phyloP scores from a whole-genome alignment of 192 early-diverging fungal genomes.

The Oehlia diaphana region DNA sequence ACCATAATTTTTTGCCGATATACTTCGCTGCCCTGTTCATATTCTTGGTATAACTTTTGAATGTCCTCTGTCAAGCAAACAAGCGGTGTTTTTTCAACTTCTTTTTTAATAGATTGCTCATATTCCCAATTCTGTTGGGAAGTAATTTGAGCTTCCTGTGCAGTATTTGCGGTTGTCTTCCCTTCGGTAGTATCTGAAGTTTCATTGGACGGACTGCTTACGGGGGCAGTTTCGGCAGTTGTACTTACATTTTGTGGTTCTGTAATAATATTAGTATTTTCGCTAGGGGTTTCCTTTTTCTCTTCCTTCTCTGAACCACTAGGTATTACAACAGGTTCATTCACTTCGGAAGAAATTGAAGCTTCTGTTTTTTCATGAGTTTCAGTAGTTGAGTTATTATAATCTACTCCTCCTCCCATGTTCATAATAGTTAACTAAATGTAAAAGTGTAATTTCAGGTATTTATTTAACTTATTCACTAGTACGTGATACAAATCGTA shows the following conservation, averaged over 20 bases:
- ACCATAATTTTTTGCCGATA: conserved; percentile 57
- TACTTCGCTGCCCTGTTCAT: conserved; percentile 47
- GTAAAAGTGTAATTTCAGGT: too few species aligned
- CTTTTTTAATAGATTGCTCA: conserved; percentile 56
- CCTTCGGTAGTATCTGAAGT: neutral
- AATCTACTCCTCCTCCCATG: neutral
- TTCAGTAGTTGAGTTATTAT: neutral
- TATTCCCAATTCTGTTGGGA: conserved; percentile 42
- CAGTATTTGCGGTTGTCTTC: neutral
- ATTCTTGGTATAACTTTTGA: conserved; percentile 49
- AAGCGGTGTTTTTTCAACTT: conserved; percentile 57
- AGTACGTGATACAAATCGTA: too few species aligned
- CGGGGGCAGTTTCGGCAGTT: too few species aligned
- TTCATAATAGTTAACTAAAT: neutral
- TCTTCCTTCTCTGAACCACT: neutral
- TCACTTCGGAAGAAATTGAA: too few species aligned
- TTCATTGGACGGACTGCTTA: neutral
- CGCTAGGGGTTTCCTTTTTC: neutral
- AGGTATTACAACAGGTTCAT: too few species aligned
- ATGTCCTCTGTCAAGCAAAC: conserved; percentile 52
- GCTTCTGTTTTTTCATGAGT: neutral
- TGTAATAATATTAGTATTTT: neutral
- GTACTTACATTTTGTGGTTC: neutral
- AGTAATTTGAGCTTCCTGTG: neutral
- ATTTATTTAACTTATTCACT: too few species aligned